These are phyloP conservation scores for Mucor piriformis DNA, from an alignment of 371 early-diverging fungal genomes.

Conservation along the genomic window DNA sequence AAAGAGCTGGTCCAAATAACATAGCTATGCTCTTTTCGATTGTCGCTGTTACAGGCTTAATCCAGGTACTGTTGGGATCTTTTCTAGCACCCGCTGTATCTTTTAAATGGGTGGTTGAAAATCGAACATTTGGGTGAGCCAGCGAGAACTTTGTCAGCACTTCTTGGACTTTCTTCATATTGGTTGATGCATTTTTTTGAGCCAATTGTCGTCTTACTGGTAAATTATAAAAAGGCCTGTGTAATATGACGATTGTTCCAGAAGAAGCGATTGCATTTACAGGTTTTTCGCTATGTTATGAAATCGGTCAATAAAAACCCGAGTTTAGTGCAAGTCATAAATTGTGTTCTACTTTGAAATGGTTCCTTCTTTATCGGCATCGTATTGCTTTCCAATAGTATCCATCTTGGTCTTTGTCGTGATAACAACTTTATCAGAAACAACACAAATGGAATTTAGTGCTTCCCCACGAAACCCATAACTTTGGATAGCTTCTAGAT, in stretches of 20 bases:
- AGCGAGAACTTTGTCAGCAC: conserved; percentile 34
- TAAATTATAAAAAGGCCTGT: conserved; percentile 41
- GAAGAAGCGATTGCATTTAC: conserved; percentile 1
- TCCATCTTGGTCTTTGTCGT: conserved; percentile 44
- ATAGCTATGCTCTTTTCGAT: conserved; percentile 19
- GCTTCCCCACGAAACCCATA: conserved; percentile 79
- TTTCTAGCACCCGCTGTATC: conserved; percentile 21
- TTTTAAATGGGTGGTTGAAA: conserved; percentile 23
- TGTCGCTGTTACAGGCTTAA: conserved; percentile 29
- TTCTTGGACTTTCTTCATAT: conserved; percentile 31
- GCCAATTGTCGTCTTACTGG: conserved; percentile 53
- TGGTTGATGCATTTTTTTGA: conserved; percentile 20
- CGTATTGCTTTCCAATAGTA: conserved; percentile 33
- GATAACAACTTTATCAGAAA: conserved; percentile 34
- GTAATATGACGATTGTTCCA: conserved; percentile 42
- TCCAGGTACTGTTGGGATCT: conserved; percentile 18
- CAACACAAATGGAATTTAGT: conserved; percentile 54
- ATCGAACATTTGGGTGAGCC: conserved; percentile 35
- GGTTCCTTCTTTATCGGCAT: conserved; percentile 32
- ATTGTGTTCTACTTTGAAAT: conserved; percentile 28
- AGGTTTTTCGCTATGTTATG: neutral
- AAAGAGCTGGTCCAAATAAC: conserved; percentile 25
- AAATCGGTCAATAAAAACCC: neutral
- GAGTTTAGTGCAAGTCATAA: no score
- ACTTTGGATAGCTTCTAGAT: conserved; percentile 51